phyloP scores from a whole-genome alignment of 495 filamentous ascomycete genomes.

The Aspergillus mulundensis region DNA sequence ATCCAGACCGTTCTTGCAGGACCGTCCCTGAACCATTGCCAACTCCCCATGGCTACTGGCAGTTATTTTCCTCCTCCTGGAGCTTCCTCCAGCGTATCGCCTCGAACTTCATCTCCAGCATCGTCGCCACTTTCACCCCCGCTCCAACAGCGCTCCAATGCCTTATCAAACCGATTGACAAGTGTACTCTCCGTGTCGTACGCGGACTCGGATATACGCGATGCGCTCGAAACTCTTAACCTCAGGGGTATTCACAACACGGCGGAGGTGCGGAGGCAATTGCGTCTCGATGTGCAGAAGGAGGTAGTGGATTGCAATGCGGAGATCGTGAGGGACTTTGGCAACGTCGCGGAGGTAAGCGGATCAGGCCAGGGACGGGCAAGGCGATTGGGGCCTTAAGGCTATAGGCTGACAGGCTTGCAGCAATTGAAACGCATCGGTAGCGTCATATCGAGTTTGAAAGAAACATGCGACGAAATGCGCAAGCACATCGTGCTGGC shows the following conservation, averaged over 20 bases:
- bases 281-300: constrained; percentile 82
- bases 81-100: constrained; percentile 20
- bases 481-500: constrained; percentile 69
- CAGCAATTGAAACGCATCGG: constrained; percentile 89
- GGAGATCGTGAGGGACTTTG: constrained; percentile 85
- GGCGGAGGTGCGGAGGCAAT: constrained; percentile 70
- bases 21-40: constrained; percentile 5
- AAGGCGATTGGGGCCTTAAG: neutral
- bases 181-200: constrained; percentile 88
- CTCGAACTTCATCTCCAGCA: constrained; percentile 22
- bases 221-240: constrained; percentile 77
- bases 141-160: constrained; percentile 47
- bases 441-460: constrained; percentile 68
- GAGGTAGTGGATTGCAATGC: constrained; percentile 94
- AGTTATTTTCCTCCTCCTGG: constrained; percentile 36
- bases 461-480: constrained; percentile 78
- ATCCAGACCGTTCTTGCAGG: neutral
- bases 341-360: constrained; percentile 79
- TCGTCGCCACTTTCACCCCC: constrained; percentile 35
- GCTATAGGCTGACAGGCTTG: neutral
- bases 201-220: constrained; percentile 85
- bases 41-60: constrained; percentile 31
- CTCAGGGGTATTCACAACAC: constrained; percentile 67
- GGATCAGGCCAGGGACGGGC: neutral
- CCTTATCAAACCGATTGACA: constrained; percentile 70